Conservation (phyloP, 2,329 filamentous ascomycete genomes). For the Geoglossum cookeanum region DNA sequence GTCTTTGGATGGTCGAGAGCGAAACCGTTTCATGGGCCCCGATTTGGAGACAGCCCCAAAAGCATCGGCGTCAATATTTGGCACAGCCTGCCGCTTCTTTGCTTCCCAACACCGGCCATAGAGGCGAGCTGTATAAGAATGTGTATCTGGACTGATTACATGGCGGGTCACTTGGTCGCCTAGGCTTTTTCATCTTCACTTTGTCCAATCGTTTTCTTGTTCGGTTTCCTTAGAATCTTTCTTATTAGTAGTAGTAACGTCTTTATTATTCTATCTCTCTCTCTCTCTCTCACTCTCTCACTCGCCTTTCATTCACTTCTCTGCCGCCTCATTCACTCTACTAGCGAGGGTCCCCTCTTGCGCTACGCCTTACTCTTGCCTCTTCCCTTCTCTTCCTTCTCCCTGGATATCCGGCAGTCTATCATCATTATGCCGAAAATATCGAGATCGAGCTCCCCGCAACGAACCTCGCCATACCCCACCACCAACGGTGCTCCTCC, state of each 20-base stretch:
- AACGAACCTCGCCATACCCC: not conserved
- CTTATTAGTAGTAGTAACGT: not conserved
- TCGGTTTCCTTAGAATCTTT: not conserved
- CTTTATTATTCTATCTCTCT: no score
- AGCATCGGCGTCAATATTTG: not conserved
- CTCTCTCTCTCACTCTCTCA: not conserved
- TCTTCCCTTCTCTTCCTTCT: no score
- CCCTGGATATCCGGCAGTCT: not conserved
- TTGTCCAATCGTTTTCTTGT: not conserved
- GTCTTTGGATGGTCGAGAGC: not conserved
- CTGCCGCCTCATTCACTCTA: not conserved
- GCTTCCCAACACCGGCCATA: not conserved
- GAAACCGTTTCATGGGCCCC: not conserved
- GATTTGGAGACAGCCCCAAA: not conserved
- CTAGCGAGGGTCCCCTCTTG: not conserved
- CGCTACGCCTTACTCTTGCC: not conserved
- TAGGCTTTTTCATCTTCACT: not conserved
- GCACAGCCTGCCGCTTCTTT: not conserved
- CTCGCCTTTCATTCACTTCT: not conserved
- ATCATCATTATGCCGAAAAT: not conserved
- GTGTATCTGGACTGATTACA: not conserved
- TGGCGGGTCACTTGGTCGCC: not conserved
- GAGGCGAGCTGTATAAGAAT: not conserved
- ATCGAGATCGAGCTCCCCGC: not conserved
- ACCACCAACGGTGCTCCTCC: constrained; percentile 16